Evolutionary conservation across 148 eudicot species (phyloP).

Genomic region (Rhododendron williamsianum): DNA sequence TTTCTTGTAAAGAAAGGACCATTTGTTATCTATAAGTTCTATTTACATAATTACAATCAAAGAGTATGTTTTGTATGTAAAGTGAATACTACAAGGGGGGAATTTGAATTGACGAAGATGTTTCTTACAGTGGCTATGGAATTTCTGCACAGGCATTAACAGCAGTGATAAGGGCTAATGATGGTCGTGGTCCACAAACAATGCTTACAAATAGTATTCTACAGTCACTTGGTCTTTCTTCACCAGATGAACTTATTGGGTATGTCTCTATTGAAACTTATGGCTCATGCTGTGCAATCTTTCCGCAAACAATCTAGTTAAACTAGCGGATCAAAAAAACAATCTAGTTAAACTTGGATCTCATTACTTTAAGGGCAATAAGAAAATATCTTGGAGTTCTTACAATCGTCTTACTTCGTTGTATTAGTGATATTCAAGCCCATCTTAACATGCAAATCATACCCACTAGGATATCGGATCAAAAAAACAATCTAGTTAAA

Average conservation of each 20-base stretch:
- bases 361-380: not conserved
- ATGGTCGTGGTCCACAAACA: conserved; percentile 76
- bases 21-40: not conserved
- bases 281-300: not conserved
- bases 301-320: too few species aligned
- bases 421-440: not conserved
- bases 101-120: not conserved
- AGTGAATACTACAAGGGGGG: not conserved
- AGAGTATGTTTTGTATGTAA: not conserved
- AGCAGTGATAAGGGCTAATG: conserved; percentile 70
- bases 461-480: not conserved
- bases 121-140: conserved; percentile 68
- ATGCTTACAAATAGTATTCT: conserved; percentile 53
- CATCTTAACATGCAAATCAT: not conserved
- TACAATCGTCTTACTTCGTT: not conserved
- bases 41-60: not conserved
- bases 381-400: not conserved
- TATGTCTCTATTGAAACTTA: conserved; percentile 25
- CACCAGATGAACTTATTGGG: conserved; percentile 81
- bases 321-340: not conserved
- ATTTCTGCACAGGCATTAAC: conserved; percentile 81
- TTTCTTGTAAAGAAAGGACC: not conserved
- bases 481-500: not conserved
- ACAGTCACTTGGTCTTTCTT: conserved; percentile 49
- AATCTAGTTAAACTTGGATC: not conserved